Base-by-base conservation (phyloP, 2,329 filamentous ascomycete species). In the Hawksworthiomyces lignivorus region DNA sequence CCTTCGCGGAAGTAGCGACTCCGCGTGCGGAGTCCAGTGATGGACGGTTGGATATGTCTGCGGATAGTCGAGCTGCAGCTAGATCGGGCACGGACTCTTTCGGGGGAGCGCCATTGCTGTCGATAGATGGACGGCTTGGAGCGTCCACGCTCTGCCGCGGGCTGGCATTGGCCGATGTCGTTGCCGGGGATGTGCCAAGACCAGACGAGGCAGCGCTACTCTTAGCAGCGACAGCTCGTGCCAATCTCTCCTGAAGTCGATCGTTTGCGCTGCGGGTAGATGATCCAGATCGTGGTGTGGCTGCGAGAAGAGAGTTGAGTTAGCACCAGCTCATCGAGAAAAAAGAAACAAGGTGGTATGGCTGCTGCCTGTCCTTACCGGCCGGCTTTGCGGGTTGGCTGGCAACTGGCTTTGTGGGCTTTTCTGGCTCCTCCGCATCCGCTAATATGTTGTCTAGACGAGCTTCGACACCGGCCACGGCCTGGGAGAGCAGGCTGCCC, bases 381-480 rank as follows among this genome's bases (percentile, higher is more conserved):
- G 54, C 46, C 49, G 63, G 17, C 14, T 27, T 36, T 29, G 55
- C 57, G 41, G 56, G 43, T n/a, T 55, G 15, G 59, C 54, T 32
- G 60, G 52, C 15, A 39, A 50, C 27, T 20, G 48, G 19, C 40
- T 47, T 45, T 11, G 43, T 11, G 11, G 20, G 35, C 40, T 50
- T 52, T 18, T 36, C 43, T 8, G 62, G 61, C 36, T 77, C 75
- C 32, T 82, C 79, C 42, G 86, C 80, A 51, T 96, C 89, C 41
- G 87, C 80, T 47, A 98, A 74, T 45, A 98, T 94, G 37, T 78
- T 89, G 61, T 98, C 92, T 46, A 98, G 75, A 32, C 86, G 81
- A 46, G 89, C 94, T 66, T 98, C 92, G 44, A 98, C 84, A 47
- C 89, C 89, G 41, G 89, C 88, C 47, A 97, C 87, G 49, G 90